Percentiles rank a stretch among this genome's conserved stretches.
These are phyloP conservation scores for Paraleonurus japonicus DNA, from an alignment of 257 asterid genomes.

Conservation along the genomic window DNA sequence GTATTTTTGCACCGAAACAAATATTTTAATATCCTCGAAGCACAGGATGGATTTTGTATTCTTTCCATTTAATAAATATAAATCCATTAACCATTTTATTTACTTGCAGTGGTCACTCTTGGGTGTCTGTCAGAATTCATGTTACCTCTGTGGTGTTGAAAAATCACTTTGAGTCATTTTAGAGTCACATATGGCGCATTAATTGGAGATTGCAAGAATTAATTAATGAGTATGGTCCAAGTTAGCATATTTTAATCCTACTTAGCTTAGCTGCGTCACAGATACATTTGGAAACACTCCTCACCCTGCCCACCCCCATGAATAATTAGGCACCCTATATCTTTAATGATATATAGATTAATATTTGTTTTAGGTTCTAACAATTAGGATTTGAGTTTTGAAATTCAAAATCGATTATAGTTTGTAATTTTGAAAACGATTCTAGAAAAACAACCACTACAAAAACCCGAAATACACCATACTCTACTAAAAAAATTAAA, in stretches of 20 bases:
- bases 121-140: not conserved
- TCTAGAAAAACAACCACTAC: too few relatives aligned
- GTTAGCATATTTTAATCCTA: not conserved
- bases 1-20: not conserved
- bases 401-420: too few relatives aligned
- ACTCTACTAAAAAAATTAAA: too few relatives aligned
- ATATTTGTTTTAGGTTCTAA: too few relatives aligned
- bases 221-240: not conserved
- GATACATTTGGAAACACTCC: not conserved
- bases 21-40: not conserved
- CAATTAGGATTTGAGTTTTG: too few relatives aligned
- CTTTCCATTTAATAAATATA: not conserved
- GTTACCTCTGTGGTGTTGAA: not conserved
- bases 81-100: not conserved
- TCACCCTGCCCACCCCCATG: not conserved
- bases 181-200: slow-evolving; percentile 1
- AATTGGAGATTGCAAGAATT: not conserved
- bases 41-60: not conserved
- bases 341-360: not conserved
- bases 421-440: too few relatives aligned
- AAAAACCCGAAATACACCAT: too few relatives aligned
- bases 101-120: not conserved
- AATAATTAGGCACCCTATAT: slow-evolving; percentile 2
- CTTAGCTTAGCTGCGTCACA: slow-evolving; percentile 16
- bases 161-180: not conserved